phyloP scores from a whole-genome alignment of 768 basidiomycete genomes.

The Lactarius quietus region DNA sequence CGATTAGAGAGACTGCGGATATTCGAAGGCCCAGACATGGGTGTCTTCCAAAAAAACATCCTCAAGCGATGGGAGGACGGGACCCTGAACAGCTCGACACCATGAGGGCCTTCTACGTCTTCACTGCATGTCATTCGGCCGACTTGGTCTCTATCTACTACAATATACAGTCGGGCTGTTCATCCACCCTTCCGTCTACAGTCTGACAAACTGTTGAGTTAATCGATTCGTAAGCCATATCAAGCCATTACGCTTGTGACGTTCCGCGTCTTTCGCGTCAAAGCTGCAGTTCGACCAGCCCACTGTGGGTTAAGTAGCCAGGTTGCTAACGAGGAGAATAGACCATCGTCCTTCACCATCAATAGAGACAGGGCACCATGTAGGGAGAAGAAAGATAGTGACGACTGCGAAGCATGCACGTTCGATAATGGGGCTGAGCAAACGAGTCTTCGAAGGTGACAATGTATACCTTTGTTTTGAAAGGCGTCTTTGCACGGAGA shows the following conservation, averaged over 20 bases:
- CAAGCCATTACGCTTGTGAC: neutral
- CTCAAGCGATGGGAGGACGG: slow-evolving; percentile 84
- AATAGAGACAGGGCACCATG: too few species aligned
- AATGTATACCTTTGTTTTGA: too few species aligned
- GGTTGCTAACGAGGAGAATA: too few species aligned
- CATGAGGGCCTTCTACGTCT: neutral
- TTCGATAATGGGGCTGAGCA: too few species aligned
- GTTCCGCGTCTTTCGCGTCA: neutral
- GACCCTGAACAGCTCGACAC: slow-evolving; percentile 40
- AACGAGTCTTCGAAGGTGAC: too few species aligned
- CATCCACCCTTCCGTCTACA: neutral
- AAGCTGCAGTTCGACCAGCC: neutral
- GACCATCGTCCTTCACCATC: too few species aligned
- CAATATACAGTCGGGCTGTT: neutral
- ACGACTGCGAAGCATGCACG: too few species aligned
- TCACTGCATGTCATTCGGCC: neutral
- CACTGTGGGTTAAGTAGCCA: too few species aligned
- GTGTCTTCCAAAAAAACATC: slow-evolving; percentile 71
- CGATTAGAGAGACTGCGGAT: slow-evolving; percentile 86
- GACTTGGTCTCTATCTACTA: neutral
- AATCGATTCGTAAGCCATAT: neutral
- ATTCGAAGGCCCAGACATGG: slow-evolving; percentile 77
- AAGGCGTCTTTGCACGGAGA: too few species aligned
- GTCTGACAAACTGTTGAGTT: neutral
- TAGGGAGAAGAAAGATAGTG: too few species aligned